These are phyloP conservation scores for Xylaria polymorpha DNA, from an alignment of 2,329 filamentous ascomycete genomes.

Conservation along the genomic window DNA sequence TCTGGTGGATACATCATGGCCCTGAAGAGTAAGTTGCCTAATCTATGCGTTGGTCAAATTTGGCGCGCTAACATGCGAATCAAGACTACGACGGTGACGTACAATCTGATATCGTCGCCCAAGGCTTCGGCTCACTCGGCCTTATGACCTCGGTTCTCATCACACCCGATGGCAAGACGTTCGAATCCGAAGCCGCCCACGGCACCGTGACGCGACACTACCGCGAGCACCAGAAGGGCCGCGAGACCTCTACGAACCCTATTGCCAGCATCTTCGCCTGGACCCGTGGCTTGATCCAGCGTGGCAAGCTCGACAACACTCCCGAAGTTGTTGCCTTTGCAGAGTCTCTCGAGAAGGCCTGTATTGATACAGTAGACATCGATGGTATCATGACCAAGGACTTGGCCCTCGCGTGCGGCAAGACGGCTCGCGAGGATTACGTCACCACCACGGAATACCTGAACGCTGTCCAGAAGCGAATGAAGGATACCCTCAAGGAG, in stretches of 20 bases:
- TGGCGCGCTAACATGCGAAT: conserved; percentile 38
- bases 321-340: conserved; percentile 92
- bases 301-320: conserved; percentile 92
- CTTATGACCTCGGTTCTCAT: conserved; percentile 98
- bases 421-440: conserved; percentile 84
- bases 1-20: conserved; percentile 96
- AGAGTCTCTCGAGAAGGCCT: conserved; percentile 90
- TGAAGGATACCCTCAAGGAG: conserved; percentile 83
- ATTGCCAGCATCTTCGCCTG: conserved; percentile 99
- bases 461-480: conserved; percentile 87
- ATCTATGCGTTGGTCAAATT: not conserved
- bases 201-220: conserved; percentile 98
- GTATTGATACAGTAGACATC: conserved; percentile 90
- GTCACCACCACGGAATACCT: conserved; percentile 94
- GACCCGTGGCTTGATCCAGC: conserved; percentile 93
- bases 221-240: conserved; percentile 98
- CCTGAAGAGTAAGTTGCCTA: conserved; percentile 82
- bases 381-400: conserved; percentile 99
- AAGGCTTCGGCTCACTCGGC: conserved; percentile 97
- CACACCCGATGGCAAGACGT: conserved; percentile 95
- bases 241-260: conserved; percentile 97
- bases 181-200: conserved; percentile 97
- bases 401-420: conserved; percentile 92
- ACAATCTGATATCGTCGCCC: conserved; percentile 97
- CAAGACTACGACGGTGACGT: conserved; percentile 99